Evolutionary conservation across 1,284 basidiomycete species (phyloP).

Genomic region (Coriolopsis trogii): DNA sequence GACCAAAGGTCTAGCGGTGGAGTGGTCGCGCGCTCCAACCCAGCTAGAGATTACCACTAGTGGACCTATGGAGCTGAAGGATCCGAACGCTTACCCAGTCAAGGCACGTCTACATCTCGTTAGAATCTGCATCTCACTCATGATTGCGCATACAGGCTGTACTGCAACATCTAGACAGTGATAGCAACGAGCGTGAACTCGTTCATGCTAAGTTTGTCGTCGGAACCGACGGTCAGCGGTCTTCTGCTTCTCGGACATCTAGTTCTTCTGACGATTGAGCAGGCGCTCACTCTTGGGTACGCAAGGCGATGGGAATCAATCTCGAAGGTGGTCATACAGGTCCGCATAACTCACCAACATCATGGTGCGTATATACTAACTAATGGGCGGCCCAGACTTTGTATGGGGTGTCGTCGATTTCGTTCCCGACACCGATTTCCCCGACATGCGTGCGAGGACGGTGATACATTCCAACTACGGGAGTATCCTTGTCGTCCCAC

Average conservation of each 20-base stretch:
- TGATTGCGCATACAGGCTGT: conserved; percentile 33
- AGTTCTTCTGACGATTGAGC: neutral
- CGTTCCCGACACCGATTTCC: conserved; percentile 73
- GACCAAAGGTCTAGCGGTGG: conserved; percentile 49
- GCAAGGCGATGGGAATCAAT: conserved; percentile 64
- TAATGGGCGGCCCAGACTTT: conserved; percentile 44
- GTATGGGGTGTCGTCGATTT: conserved; percentile 83
- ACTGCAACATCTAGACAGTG: conserved; percentile 35
- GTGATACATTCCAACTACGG: conserved; percentile 62
- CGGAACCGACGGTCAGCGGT: conserved; percentile 55
- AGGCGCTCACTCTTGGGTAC: conserved; percentile 83
- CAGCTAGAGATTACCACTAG: conserved; percentile 55
- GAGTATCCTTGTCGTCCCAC: conserved; percentile 72
- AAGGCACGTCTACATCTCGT: conserved; percentile 41
- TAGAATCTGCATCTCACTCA: neutral
- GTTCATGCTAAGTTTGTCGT: conserved; percentile 58
- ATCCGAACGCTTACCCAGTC: conserved; percentile 55
- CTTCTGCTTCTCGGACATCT: neutral
- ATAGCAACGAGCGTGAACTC: conserved; percentile 40
- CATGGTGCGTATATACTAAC: neutral
- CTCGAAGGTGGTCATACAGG: conserved; percentile 82
- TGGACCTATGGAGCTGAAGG: conserved; percentile 42
- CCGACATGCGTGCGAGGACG: conserved; percentile 75
- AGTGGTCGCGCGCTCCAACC: conserved; percentile 58
- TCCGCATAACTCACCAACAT: conserved; percentile 14